These are phyloP conservation scores for Rhamnella rubrinervis DNA, from an alignment of 331 rosid species.

Conservation along the genomic window DNA sequence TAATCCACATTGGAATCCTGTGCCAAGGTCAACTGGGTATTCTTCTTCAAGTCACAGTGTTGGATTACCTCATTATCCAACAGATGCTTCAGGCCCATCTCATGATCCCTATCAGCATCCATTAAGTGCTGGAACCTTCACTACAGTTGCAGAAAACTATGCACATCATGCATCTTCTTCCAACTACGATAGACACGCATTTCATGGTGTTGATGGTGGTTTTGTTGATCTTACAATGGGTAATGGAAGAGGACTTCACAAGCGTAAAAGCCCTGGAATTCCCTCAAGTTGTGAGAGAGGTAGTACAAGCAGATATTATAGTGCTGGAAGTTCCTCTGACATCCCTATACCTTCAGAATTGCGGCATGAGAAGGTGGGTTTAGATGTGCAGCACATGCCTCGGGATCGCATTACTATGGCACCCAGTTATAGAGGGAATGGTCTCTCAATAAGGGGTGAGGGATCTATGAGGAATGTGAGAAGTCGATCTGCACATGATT, in stretches of 20 bases:
- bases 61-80: constrained; percentile 56
- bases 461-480: constrained; percentile 77
- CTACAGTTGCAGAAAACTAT: constrained; percentile 44
- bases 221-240: constrained; percentile 70
- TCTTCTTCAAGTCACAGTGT: constrained; percentile 28
- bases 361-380: constrained; percentile 56
- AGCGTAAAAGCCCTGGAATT: constrained; percentile 82
- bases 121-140: constrained; percentile 50
- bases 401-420: constrained; percentile 64
- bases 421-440: constrained; percentile 60
- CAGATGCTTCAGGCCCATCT: constrained; percentile 61
- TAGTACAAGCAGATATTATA: constrained; percentile 62
- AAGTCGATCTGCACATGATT: constrained; percentile 67
- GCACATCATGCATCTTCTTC: constrained; percentile 59
- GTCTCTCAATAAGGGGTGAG: constrained; percentile 68
- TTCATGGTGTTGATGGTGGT: constrained; percentile 58
- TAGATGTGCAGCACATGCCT: constrained; percentile 62
- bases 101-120: constrained; percentile 62
- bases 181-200: constrained; percentile 58
- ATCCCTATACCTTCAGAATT: constrained; percentile 56
- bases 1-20: constrained; percentile 59
- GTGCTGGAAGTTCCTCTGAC: constrained; percentile 65
- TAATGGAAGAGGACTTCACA: constrained; percentile 73
- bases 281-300: constrained; percentile 72
- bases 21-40: constrained; percentile 7